Conservation (phyloP, 352 stramenopile genomes). For the Phytophthora litchii region DNA sequence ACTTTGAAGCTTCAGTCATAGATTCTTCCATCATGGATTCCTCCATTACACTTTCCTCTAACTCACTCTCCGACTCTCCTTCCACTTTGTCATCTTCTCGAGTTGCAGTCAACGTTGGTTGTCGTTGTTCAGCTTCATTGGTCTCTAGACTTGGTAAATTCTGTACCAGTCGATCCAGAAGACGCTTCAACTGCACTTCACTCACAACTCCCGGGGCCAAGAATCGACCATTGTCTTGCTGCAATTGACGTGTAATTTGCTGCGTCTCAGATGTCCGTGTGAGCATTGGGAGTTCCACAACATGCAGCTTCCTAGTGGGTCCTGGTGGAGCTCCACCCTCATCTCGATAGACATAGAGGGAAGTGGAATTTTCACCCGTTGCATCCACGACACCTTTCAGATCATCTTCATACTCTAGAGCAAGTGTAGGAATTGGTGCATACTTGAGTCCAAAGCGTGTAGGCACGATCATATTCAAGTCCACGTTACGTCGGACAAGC, state of each 20-base stretch:
- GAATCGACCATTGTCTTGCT: slow-evolving; percentile 71
- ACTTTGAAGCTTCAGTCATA: slow-evolving; percentile 42
- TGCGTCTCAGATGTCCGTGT: slow-evolving; percentile 49
- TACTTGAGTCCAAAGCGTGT: slow-evolving; percentile 87
- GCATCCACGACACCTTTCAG: slow-evolving; percentile 41
- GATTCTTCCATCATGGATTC: slow-evolving; percentile 40
- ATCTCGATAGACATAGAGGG: slow-evolving; percentile 66
- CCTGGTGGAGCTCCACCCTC: neutral
- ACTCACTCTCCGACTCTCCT: slow-evolving; percentile 28
- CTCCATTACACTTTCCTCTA: slow-evolving; percentile 50
- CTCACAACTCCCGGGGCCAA: slow-evolving; percentile 67
- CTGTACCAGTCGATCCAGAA: slow-evolving; percentile 70
- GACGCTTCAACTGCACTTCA: slow-evolving; percentile 61
- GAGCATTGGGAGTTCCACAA: slow-evolving; percentile 77
- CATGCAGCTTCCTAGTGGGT: slow-evolving; percentile 56
- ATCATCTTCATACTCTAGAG: slow-evolving; percentile 84
- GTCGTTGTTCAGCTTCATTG: neutral
- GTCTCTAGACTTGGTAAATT: slow-evolving; percentile 38
- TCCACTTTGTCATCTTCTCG: slow-evolving; percentile 14
- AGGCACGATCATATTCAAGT: slow-evolving; percentile 63
- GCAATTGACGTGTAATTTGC: slow-evolving; percentile 55
- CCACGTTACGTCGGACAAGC: neutral
- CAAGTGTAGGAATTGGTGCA: slow-evolving; percentile 74
- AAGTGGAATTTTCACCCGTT: slow-evolving; percentile 31
- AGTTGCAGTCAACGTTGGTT: neutral